Evolutionary conservation across 2,329 filamentous ascomycete genomes (phyloP).

Genomic region (Pyricularia sp.): DNA sequence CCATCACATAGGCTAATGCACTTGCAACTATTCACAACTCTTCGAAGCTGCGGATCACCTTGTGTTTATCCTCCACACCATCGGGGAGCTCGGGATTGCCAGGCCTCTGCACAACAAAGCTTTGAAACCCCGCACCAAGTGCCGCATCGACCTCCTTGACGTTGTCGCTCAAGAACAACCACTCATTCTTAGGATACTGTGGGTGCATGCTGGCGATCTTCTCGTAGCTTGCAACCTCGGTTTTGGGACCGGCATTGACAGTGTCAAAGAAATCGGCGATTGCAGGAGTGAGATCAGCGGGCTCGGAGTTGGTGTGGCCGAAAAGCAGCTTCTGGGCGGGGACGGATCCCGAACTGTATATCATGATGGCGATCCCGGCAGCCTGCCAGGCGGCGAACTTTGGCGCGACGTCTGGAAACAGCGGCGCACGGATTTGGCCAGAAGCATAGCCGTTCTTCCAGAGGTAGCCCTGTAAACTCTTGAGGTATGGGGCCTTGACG

Average conservation of each 20-base stretch:
- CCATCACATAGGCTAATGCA: background rate
- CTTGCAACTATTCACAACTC: conserved; percentile 11
- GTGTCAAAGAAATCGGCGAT: conserved; percentile 70
- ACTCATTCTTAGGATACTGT: conserved; percentile 37
- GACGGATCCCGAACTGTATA: conserved; percentile 76
- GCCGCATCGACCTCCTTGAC: conserved; percentile 59
- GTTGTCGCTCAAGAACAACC: conserved; percentile 79
- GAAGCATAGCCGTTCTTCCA: conserved; percentile 67
- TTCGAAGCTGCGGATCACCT: conserved; percentile 21
- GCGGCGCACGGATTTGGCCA: conserved; percentile 59
- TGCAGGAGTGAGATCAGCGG: conserved; percentile 47
- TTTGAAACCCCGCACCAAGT: conserved; percentile 51
- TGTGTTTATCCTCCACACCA: conserved; percentile 20
- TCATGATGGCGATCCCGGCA: conserved; percentile 51
- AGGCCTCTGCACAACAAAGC: conserved; percentile 53
- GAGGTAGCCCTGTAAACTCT: conserved; percentile 70
- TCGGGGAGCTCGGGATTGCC: conserved; percentile 58
- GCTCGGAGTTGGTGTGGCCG: conserved; percentile 49
- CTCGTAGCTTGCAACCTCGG: conserved; percentile 55
- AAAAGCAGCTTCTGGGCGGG: conserved; percentile 75
- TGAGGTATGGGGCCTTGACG: conserved; percentile 68
- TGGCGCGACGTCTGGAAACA: conserved; percentile 66
- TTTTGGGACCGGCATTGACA: conserved; percentile 69
- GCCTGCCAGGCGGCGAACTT: conserved; percentile 50
- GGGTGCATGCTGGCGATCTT: conserved; percentile 47